These are phyloP conservation scores for Tolypocladium sp. DNA, from an alignment of 2,329 filamentous ascomycete species.

Conservation along the genomic window DNA sequence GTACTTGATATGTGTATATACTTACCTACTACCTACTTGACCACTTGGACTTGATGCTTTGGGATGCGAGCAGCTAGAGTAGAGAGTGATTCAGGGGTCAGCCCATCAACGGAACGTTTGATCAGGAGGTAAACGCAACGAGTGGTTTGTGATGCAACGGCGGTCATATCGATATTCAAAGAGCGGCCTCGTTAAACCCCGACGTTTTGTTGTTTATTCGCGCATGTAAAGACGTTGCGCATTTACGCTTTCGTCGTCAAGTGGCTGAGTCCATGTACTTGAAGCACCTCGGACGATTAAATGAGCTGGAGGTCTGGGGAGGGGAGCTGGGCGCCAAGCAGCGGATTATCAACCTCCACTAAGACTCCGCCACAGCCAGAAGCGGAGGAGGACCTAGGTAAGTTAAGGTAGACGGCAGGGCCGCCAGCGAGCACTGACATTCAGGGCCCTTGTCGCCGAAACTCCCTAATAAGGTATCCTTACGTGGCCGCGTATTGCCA, in stretches of 20 bases:
- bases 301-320: too few species aligned
- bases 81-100: background rate
- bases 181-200: background rate
- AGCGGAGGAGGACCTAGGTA: background rate
- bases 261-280: background rate
- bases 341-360: background rate
- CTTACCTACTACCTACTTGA: background rate
- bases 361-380: background rate
- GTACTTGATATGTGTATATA: slow-evolving; percentile 4
- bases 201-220: background rate
- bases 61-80: background rate
- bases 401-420: background rate
- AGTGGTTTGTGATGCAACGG: too few species aligned
- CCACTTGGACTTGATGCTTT: background rate
- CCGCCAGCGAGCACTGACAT: background rate
- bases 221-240: background rate
- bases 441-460: background rate
- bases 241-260: background rate
- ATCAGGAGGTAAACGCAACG: background rate
- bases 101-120: background rate
- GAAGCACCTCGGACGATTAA: background rate
- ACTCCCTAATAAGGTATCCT: background rate
- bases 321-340: background rate
- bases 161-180: too few species aligned
- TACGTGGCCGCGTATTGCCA: background rate